Conservation (phyloP, 2,329 filamentous ascomycete genomes). For the Stemphylium vesicarium region DNA sequence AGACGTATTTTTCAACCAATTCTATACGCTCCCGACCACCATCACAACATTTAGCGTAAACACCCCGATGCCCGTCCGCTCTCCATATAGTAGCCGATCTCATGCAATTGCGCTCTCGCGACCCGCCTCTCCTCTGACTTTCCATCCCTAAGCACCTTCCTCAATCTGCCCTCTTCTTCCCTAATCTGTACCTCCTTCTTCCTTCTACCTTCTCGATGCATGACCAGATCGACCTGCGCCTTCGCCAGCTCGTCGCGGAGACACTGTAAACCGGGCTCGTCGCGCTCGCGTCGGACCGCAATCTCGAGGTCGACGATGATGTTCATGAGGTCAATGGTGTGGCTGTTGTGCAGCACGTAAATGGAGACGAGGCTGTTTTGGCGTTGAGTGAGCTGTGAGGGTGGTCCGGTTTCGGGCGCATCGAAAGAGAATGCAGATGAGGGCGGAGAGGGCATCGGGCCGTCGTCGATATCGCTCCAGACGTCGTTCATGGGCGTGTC, state of each 20-base stretch:
- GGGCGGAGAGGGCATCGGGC: too few species aligned
- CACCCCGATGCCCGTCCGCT: not conserved
- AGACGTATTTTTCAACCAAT: too few species aligned
- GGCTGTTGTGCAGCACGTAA: not conserved
- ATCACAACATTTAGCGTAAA: not conserved
- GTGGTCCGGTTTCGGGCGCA: too few species aligned
- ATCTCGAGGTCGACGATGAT: constrained; percentile 1
- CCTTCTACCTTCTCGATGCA: not conserved
- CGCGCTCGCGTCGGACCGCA: constrained; percentile 5
- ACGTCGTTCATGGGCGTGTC: too few species aligned
- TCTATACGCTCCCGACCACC: not conserved
- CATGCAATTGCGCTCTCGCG: constrained; percentile 1
- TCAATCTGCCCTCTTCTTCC: constrained; percentile 1
- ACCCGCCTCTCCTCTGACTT: not conserved
- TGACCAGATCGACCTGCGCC: not conserved
- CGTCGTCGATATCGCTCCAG: too few species aligned
- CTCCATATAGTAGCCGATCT: not conserved
- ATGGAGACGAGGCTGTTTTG: not conserved
- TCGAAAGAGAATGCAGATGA: not conserved
- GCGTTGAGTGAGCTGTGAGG: not conserved
- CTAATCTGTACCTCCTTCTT: not conserved
- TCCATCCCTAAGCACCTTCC: not conserved
- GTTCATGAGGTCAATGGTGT: constrained; percentile 3
- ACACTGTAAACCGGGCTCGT: not conserved
- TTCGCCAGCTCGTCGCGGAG: not conserved